phyloP scores from a whole-genome alignment of 176 grass and related monocot species.

The Dactylis glomerata region DNA sequence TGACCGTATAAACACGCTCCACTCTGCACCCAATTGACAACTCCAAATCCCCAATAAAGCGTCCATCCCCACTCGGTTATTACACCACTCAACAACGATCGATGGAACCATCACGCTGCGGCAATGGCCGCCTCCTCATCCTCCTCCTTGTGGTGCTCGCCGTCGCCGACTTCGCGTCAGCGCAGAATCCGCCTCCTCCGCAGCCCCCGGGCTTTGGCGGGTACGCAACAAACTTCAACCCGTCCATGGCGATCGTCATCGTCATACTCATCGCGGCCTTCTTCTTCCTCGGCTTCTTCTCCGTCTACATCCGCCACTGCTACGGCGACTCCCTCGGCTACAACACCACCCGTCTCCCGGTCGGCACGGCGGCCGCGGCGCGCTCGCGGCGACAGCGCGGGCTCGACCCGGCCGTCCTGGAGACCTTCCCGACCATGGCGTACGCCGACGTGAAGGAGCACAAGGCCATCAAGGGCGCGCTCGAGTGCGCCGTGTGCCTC shows the following conservation, averaged over 20 bases:
- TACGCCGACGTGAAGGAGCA: conserved; percentile 87
- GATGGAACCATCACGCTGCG: background rate
- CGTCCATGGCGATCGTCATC: conserved; percentile 76
- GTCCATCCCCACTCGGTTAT: background rate
- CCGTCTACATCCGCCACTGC: conserved; percentile 79
- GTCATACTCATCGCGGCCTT: conserved; percentile 70
- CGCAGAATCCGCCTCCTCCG: background rate
- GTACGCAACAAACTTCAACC: conserved; percentile 38
- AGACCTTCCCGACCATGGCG: conserved; percentile 67
- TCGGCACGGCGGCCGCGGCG: background rate
- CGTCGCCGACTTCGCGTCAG: background rate
- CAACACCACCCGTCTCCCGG: background rate
- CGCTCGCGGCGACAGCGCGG: conserved; percentile 50
- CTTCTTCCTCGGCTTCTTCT: conserved; percentile 90
- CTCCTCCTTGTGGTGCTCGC: conserved; percentile 24
- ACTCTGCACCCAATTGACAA: background rate
- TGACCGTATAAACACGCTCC: conserved; percentile 26
- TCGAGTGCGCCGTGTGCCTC: conserved; percentile 93
- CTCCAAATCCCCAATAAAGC: background rate
- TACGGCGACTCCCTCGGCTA: conserved; percentile 9
- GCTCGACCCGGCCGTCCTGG: conserved; percentile 49
- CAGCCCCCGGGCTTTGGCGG: background rate
- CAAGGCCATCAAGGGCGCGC: conserved; percentile 62
- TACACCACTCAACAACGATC: background rate
- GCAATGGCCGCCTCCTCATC: background rate